Base-by-base conservation (phyloP, 116 monocot species). In the Papilionanthe hybrid region DNA sequence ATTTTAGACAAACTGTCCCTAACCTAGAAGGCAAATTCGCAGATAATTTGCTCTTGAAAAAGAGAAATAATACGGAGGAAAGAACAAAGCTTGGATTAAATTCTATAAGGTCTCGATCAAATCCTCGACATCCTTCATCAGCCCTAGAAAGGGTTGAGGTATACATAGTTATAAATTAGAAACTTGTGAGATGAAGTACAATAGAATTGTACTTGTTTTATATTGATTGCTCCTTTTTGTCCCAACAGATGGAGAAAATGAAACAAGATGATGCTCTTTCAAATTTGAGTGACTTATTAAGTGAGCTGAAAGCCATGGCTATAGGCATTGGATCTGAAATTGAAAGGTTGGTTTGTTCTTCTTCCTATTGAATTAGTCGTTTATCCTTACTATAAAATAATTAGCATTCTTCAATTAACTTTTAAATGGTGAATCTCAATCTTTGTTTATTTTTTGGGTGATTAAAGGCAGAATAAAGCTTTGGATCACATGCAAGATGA, bases 241-340 rank as follows among this genome's bases (percentile, higher is more conserved):
- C n/a, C 42, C 37, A 50, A 80, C 81, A 96, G 96, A 55, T 89
- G 63, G 94, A 96, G 84, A 96, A 91, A 81, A 82, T 67, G 19
- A 96, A 96, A 80, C 96, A 96, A 85, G 96, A 96, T 81, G 96
- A 96, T 79, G 81, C 82, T 0, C 91, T 96, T 72, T 82, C 88
- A 45, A 91, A 94, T 76, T 77, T 96, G 79, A 94, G 96, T 80
- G 78, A 91, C 75, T 42, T 94, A 9, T 75, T 96, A 68, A 87
- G 89, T 23, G 84, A 96, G 57, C 84, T 96, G 79, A 96, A 96
- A 78, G 86, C 72, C 57, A 94, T 96, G 94, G 96, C 96, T 57
- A 67, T 86, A 43, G 96, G 94, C 72, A 94, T 96, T 94, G 96
- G 96, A 44, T 82, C 92, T 57, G 96, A 96, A 83, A 85, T 96